phyloP scores from a whole-genome alignment of 495 filamentous ascomycete species.

The Rusavskia elegans region DNA sequence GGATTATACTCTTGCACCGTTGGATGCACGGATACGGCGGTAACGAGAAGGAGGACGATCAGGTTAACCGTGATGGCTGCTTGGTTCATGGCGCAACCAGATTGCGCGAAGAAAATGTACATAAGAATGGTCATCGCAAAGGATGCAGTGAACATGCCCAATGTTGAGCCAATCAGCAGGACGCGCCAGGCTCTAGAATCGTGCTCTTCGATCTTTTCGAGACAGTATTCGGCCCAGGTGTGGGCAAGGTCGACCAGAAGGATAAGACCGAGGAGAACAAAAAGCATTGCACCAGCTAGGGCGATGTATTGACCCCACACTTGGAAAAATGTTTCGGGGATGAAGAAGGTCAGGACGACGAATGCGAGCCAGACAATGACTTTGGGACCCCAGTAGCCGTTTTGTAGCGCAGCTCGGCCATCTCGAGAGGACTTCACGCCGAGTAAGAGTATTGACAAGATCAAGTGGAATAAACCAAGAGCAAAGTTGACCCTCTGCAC shows the following conservation, averaged over 20 bases:
- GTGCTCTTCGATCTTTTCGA: constrained; percentile 78
- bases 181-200: constrained; percentile 75
- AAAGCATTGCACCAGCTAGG: constrained; percentile 76
- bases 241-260: constrained; percentile 91
- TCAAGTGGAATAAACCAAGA: constrained; percentile 80
- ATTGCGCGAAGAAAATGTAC: constrained; percentile 87
- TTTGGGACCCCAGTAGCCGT: constrained; percentile 86
- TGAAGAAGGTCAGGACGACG: constrained; percentile 84
- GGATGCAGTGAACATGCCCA: constrained; percentile 84
- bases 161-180: constrained; percentile 76
- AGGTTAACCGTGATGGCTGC: constrained; percentile 63
- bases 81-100: constrained; percentile 89
- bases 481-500: constrained; percentile 97
- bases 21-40: constrained; percentile 76
- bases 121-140: constrained; percentile 89
- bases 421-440: constrained; percentile 81
- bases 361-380: constrained; percentile 73
- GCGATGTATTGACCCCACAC: constrained; percentile 92
- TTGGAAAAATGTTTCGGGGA: constrained; percentile 89
- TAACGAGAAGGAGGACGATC: constrained; percentile 66
- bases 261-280: constrained; percentile 82
- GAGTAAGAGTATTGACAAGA: constrained; percentile 67
- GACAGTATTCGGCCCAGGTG: constrained; percentile 93
- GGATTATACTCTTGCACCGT: constrained; percentile 82
- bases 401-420: constrained; percentile 76